phyloP scores from a whole-genome alignment of 2,329 filamentous ascomycete species.

The Aspergillus pseudoviridinutans region DNA sequence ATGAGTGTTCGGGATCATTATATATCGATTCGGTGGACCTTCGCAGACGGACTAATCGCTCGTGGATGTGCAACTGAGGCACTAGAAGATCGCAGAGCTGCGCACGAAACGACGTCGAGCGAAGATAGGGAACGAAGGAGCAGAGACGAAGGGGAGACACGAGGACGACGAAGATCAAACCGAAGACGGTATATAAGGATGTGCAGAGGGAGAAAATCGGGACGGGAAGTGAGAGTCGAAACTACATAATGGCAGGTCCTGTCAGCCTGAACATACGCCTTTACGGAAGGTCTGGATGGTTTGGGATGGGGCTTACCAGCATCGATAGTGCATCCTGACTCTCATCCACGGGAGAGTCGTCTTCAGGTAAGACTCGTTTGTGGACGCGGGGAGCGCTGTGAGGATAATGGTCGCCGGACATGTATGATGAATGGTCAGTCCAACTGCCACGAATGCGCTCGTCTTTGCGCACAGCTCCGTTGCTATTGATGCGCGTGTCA shows the following conservation, averaged over 20 bases:
- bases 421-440: slow-evolving; percentile 33
- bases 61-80: slow-evolving; percentile 50
- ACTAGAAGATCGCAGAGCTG: slow-evolving; percentile 52
- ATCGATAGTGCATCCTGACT: slow-evolving; percentile 43
- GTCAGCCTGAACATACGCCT: slow-evolving; percentile 1
- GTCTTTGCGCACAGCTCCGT: slow-evolving; percentile 26
- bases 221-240: slow-evolving; percentile 53
- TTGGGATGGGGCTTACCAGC: slow-evolving; percentile 29
- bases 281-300: not conserved
- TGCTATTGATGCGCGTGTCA: slow-evolving; percentile 24
- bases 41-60: slow-evolving; percentile 30
- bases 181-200: slow-evolving; percentile 52
- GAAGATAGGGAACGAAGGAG: slow-evolving; percentile 40
- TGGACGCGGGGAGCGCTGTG: slow-evolving; percentile 21
- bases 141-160: slow-evolving; percentile 54
- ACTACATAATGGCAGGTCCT: slow-evolving; percentile 30
- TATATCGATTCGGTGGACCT: slow-evolving; percentile 23
- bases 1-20: slow-evolving; percentile 41
- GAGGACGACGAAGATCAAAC: slow-evolving; percentile 48
- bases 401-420: slow-evolving; percentile 28
- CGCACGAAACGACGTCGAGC: slow-evolving; percentile 44
- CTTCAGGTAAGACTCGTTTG: slow-evolving; percentile 25
- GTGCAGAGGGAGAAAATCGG: slow-evolving; percentile 53
- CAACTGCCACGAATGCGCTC: slow-evolving; percentile 27
- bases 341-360: slow-evolving; percentile 23